phyloP scores from a whole-genome alignment of 495 filamentous ascomycete species.

The Neurospora sp. region DNA sequence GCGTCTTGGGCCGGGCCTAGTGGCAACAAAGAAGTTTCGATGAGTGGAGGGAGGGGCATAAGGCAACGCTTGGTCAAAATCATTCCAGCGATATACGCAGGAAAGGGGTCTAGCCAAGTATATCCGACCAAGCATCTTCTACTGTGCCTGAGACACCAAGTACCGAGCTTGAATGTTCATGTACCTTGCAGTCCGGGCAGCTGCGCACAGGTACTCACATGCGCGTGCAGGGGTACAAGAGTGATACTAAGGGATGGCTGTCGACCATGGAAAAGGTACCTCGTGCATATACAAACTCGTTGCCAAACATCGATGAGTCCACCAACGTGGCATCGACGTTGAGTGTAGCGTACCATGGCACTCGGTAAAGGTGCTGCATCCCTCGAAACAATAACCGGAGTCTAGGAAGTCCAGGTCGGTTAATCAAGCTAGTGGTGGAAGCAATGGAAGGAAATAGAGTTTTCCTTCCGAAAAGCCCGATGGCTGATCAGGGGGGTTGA shows the following conservation, averaged over 20 bases:
- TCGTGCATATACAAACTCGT: background rate
- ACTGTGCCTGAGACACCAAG: constrained; percentile 11
- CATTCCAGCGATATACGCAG: constrained; percentile 1
- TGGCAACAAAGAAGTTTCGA: constrained; percentile 12
- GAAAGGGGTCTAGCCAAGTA: constrained; percentile 4
- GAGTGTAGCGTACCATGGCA: background rate
- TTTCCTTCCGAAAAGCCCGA: constrained; percentile 23
- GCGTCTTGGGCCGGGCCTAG: background rate
- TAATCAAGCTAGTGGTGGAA: constrained; percentile 23
- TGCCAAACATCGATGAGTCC: background rate
- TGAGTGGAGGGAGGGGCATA: constrained; percentile 3
- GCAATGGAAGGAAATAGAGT: constrained; percentile 20
- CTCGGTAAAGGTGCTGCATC: background rate
- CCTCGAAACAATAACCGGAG: background rate
- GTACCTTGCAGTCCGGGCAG: constrained; percentile 6
- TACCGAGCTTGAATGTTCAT: constrained; percentile 1
- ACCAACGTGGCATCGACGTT: background rate
- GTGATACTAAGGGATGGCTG: constrained; percentile 21
- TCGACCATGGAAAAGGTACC: constrained; percentile 16
- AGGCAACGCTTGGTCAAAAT: background rate
- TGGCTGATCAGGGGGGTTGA: constrained; percentile 7
- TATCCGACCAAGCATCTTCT: constrained; percentile 11
- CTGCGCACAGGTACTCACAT: constrained; percentile 5
- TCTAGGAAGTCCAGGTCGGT: constrained; percentile 17
- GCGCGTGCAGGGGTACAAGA: constrained; percentile 8